Conservation (phyloP, 225 moss, liverwort and hornwort genomes). For the Straminergon stramineum region DNA sequence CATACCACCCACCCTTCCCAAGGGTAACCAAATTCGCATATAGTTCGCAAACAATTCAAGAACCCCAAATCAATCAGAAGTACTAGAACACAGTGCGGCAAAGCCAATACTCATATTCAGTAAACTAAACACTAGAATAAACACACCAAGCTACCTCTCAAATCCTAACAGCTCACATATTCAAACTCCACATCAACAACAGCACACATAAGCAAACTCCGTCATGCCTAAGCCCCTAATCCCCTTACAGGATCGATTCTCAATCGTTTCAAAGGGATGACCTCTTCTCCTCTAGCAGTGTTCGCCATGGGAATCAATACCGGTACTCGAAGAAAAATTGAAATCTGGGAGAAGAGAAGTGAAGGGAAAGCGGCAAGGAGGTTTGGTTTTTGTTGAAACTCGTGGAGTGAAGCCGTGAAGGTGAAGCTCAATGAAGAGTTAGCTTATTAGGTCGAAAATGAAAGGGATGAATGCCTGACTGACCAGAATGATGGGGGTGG, state of each 20-base stretch:
- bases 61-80: not conserved
- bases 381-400: too few species aligned
- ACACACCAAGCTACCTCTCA: not conserved
- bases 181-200: not conserved
- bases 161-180: not conserved
- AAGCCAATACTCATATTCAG: not conserved
- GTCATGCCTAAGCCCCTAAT: not conserved
- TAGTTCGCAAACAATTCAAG: not conserved
- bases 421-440: not conserved
- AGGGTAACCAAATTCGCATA: not conserved
- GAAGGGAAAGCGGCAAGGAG: not conserved
- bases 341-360: not conserved
- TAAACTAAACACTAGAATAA: not conserved
- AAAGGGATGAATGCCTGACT: not conserved
- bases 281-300: not conserved
- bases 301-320: not conserved
- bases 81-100: not conserved
- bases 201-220: not conserved
- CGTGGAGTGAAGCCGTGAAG: not conserved
- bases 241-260: slow-evolving; percentile 7
- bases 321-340: not conserved
- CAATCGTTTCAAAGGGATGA: not conserved
- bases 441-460: not conserved
- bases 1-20: not conserved
- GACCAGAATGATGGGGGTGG: not conserved